Conservation (phyloP, 345 rosid genomes). For the Dimocarpus longan region DNA sequence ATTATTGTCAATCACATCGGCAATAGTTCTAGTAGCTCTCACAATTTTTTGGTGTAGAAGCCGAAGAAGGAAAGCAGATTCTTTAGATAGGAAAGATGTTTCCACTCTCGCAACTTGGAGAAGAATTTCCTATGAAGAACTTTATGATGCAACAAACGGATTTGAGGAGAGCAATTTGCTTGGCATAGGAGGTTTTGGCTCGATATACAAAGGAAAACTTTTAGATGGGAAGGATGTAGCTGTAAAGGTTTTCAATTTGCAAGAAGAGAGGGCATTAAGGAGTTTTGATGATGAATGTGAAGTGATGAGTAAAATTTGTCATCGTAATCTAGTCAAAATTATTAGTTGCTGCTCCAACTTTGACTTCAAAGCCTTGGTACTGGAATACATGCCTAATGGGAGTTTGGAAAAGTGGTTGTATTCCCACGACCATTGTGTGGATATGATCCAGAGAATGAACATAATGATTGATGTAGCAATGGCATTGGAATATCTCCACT, state of each 20-base stretch:
- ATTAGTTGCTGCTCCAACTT: conserved; percentile 5
- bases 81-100: background rate
- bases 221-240: conserved; percentile 9
- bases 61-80: background rate
- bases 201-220: conserved; percentile 20
- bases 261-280: conserved; percentile 1
- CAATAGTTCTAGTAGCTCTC: background rate
- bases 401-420: conserved; percentile 22
- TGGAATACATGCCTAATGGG: conserved; percentile 30
- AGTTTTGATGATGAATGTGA: conserved; percentile 30
- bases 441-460: conserved; percentile 10
- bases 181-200: conserved; percentile 22
- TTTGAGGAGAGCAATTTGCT: conserved; percentile 2
- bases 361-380: conserved; percentile 23
- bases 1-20: background rate
- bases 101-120: background rate
- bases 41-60: background rate
- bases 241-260: conserved; percentile 18
- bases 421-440: background rate
- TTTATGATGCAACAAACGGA: background rate
- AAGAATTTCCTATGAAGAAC: background rate
- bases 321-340: conserved; percentile 24
- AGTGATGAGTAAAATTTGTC: conserved; percentile 19
- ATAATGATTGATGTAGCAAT: conserved; percentile 17
- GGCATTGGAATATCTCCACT: conserved; percentile 21